Evolutionary conservation across 2,329 filamentous ascomycete genomes (phyloP).

Genomic region (Penicillium fuscoglaucum): DNA sequence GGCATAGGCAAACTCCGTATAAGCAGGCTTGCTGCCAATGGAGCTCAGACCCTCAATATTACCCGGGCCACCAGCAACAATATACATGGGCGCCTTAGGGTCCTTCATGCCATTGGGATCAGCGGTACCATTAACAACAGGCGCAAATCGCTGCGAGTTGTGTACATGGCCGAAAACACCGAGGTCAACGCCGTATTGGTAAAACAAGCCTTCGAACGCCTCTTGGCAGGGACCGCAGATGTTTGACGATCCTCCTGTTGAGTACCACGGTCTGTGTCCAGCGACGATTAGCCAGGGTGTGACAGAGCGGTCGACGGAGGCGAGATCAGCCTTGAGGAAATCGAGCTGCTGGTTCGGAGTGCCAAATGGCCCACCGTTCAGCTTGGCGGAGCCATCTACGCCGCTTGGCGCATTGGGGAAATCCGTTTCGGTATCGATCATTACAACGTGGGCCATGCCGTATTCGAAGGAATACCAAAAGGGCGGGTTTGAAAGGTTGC

Average conservation of each 20-base stretch:
- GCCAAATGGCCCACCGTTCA: conserved; percentile 55
- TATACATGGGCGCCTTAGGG: conserved; percentile 59
- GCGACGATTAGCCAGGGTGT: conserved; percentile 56
- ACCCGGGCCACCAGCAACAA: conserved; percentile 57
- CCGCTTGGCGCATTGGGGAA: conserved; percentile 53
- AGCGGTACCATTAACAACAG: conserved; percentile 34
- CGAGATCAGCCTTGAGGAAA: conserved; percentile 58
- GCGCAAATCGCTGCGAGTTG: conserved; percentile 56
- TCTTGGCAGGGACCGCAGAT: conserved; percentile 51
- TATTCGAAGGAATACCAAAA: conserved; percentile 64
- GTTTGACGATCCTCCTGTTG: conserved; percentile 27
- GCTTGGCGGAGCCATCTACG: conserved; percentile 41
- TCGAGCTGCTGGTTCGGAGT: conserved; percentile 51
- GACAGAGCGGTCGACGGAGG: conserved; percentile 55
- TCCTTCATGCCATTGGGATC: conserved; percentile 49
- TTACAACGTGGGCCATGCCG: conserved; percentile 56
- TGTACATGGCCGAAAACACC: conserved; percentile 60
- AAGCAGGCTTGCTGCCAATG: conserved; percentile 46
- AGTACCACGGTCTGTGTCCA: conserved; percentile 53
- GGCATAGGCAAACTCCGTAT: conserved; percentile 41
- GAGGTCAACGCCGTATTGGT: conserved; percentile 59
- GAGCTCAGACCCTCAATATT: conserved; percentile 55
- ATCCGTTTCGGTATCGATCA: conserved; percentile 61
- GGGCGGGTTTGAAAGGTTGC: conserved; percentile 50
- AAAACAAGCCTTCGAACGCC: conserved; percentile 57